Base-by-base conservation (phyloP, 2,329 filamentous ascomycete species). In the Alternaria viburni region DNA sequence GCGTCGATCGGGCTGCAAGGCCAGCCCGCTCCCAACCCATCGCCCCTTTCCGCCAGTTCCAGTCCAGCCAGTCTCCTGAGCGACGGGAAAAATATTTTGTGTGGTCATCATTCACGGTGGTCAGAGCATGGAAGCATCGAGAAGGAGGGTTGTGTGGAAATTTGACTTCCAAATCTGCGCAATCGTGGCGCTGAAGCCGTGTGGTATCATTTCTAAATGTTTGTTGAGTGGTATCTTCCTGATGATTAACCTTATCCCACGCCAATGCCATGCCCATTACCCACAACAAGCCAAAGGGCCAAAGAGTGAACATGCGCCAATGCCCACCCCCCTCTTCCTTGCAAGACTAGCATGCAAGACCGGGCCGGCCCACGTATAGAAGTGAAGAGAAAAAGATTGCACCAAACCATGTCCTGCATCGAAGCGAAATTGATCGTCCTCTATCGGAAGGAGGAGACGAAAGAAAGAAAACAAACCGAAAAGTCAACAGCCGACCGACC, bases 181-280 rank as follows among this genome's bases (percentile, higher is more conserved):
- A 52, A 67, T 61, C 46, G 57, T 47, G 55, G 44, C 58, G 63
- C 64, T 57, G 64, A 54, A 59, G 57, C 25, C 61, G 51, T 65
- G 43, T 66, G 63, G 69, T 70, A 70, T 69, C 69, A 67, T 69
- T 69, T 72, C 69, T 70, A 70, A 64, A 19, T 65, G 32, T 23
- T 41, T 28, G 36, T 52, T 54, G 57, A 64, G 45, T 62, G 52
- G 50, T 64, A 64, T 64, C 49, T 41, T 59, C 45, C 57, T 54
- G 25, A 44, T 54, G 30, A 36, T 59, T 41, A 52, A 41, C 47
- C 41, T 60, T 30, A 44, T 41, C 43, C 54, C 47, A 54, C 25
- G 41, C 52, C 15, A 45, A 43, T 36, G 41, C 21, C 47, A 32
- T 52, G 44, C 46, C 21, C 47, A 32, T 52, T 23, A 56, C 25